These are phyloP conservation scores for Rhizopogon sp. DNA, from an alignment of 768 basidiomycete species.

Conservation along the genomic window DNA sequence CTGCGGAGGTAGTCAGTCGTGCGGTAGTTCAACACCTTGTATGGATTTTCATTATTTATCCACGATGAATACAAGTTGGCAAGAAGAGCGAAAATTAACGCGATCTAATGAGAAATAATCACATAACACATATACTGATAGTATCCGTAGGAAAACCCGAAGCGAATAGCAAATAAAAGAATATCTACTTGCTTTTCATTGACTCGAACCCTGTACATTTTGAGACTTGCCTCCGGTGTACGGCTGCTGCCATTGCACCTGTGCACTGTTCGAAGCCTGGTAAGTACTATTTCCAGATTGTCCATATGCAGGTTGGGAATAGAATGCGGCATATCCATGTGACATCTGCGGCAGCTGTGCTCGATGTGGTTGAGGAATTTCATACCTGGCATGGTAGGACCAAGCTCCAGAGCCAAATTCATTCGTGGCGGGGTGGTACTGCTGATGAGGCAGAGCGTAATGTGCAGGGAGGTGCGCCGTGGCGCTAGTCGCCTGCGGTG, in stretches of 20 bases:
- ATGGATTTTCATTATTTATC: not conserved
- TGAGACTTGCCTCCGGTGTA: conserved; percentile 17
- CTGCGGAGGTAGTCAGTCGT: too few species aligned
- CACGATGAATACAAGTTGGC: not conserved
- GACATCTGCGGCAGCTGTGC: conserved; percentile 11
- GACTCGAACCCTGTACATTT: too few species aligned
- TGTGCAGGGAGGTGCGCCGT: conserved; percentile 5
- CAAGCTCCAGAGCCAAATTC: conserved; percentile 23
- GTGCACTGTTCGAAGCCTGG: conserved; percentile 21
- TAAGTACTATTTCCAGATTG: not conserved
- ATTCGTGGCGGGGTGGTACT: conserved; percentile 13
- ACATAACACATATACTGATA: not conserved
- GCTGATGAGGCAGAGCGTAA: conserved; percentile 16
- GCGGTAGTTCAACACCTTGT: too few species aligned
- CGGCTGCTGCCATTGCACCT: conserved; percentile 31
- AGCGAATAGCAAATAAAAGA: not conserved
- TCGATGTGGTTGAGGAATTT: conserved; percentile 15
- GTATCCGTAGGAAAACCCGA: not conserved
- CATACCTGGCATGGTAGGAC: conserved; percentile 26
- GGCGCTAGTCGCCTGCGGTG: conserved; percentile 10
- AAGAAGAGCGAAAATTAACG: too few species aligned
- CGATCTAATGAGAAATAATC: too few species aligned
- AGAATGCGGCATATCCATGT: conserved; percentile 2
- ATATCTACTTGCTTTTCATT: not conserved
- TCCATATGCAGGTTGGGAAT: not conserved